Evolutionary conservation across 495 filamentous ascomycete genomes (phyloP).

Genomic region (Echria macrotheca): DNA sequence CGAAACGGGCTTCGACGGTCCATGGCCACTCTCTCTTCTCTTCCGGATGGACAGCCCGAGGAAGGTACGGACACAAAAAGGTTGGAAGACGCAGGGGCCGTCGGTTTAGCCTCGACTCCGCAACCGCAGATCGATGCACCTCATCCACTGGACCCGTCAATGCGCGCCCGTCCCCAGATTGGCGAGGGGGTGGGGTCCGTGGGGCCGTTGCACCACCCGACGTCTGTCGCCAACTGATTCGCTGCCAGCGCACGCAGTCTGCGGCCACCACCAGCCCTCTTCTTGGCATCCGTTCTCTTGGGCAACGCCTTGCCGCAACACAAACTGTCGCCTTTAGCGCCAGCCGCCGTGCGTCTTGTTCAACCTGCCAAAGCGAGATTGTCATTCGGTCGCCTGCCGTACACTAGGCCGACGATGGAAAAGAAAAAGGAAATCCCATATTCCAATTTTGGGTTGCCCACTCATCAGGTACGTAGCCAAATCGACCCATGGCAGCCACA

Average conservation of each 20-base stretch:
- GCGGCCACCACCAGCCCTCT: constrained; percentile 5
- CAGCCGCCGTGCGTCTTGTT: constrained; percentile 1
- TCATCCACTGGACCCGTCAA: constrained; percentile 22
- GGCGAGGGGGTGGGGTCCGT: constrained; percentile 16
- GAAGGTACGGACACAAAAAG: no score
- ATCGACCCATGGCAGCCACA: no score
- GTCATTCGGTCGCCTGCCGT: no score
- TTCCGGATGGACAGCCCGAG: no score
- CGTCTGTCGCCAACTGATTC: constrained; percentile 21
- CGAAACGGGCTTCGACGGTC: constrained; percentile 7
- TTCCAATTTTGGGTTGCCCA: no score
- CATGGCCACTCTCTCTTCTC: no score
- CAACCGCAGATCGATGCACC: constrained; percentile 12
- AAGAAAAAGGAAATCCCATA: no score
- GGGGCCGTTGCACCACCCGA: constrained; percentile 13
- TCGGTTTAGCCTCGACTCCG: constrained; percentile 11
- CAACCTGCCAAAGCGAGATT: neutral
- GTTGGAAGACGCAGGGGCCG: constrained; percentile 6
- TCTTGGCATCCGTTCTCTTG: constrained; percentile 1
- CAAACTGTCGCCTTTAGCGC: constrained; percentile 4
- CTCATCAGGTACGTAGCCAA: no score
- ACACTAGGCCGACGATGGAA: no score
- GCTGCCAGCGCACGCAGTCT: constrained; percentile 10
- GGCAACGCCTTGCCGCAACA: neutral
- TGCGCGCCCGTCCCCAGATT: constrained; percentile 21